phyloP scores from a whole-genome alignment of 345 rosid genomes.

The Salix dunnii region DNA sequence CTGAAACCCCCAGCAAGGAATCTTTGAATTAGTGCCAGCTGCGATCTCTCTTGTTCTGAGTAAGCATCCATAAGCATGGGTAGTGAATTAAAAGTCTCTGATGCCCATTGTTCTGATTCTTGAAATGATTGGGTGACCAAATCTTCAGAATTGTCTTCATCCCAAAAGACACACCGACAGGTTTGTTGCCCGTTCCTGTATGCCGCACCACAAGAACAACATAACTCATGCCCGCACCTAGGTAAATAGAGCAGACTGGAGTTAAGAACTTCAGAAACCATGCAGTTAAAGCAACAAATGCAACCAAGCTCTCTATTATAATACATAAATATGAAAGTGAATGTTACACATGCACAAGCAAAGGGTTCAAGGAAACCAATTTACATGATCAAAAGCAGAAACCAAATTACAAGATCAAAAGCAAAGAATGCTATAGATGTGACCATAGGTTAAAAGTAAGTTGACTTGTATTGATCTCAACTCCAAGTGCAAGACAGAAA shows the following conservation, averaged over 20 bases:
- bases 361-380: background rate
- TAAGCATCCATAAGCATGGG: slow-evolving; percentile 87
- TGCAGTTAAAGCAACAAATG: background rate
- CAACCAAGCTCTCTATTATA: background rate
- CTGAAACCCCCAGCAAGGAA: slow-evolving; percentile 95
- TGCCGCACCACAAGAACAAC: slow-evolving; percentile 91
- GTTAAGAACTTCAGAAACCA: background rate
- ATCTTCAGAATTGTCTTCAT: slow-evolving; percentile 66
- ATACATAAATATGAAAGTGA: background rate
- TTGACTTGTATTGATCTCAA: slow-evolving; percentile 2
- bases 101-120: slow-evolving; percentile 94
- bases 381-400: background rate
- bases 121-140: slow-evolving; percentile 51
- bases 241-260: slow-evolving; percentile 9
- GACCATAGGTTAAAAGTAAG: background rate
- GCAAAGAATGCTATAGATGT: background rate
- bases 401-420: background rate
- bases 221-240: slow-evolving; percentile 96
- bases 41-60: slow-evolving; percentile 94
- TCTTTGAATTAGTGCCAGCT: slow-evolving; percentile 80
- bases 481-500: background rate
- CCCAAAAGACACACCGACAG: slow-evolving; percentile 93
- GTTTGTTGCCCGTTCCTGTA: slow-evolving; percentile 69
- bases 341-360: background rate
- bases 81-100: slow-evolving; percentile 83